phyloP scores from a whole-genome alignment of 768 basidiomycete genomes.

The Phylloporus scabripes region DNA sequence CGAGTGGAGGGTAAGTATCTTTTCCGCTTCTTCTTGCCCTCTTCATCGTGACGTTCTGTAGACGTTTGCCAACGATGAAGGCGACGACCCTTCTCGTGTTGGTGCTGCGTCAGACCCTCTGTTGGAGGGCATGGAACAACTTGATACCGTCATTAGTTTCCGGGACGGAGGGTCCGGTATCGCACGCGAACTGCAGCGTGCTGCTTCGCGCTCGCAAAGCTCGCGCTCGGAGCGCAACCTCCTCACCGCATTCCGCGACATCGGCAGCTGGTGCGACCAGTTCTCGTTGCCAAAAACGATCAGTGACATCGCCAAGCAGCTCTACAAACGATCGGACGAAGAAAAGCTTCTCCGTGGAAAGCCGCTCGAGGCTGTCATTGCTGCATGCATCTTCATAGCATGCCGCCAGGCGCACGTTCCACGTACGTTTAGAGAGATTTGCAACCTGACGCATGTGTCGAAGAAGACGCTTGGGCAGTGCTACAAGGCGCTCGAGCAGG shows the following conservation, averaged over 20 bases:
- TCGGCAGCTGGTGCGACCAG: conserved; percentile 90
- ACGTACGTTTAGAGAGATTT: conserved; percentile 93
- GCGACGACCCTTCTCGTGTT: conserved; percentile 99
- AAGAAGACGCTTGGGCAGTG: conserved; percentile 96
- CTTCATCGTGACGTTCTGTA: conserved; percentile 30
- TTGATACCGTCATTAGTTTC: conserved; percentile 93
- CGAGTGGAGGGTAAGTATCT: conserved; percentile 88
- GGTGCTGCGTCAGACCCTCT: conserved; percentile 92
- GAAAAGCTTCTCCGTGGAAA: conserved; percentile 91
- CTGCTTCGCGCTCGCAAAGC: conserved; percentile 73
- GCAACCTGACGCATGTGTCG: conserved; percentile 86
- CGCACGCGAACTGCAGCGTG: conserved; percentile 87
- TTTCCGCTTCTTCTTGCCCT: conserved; percentile 8
- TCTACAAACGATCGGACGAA: conserved; percentile 96
- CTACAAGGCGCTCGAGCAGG: conserved; percentile 82
- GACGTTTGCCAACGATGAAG: conserved; percentile 99
- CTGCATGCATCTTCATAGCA: conserved; percentile 97
- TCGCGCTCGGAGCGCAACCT: conserved; percentile 83
- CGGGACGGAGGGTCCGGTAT: conserved; percentile 92
- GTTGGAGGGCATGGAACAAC: conserved; percentile 90
- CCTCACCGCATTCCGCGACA: conserved; percentile 84
- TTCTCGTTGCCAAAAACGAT: conserved; percentile 93
- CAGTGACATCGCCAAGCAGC: conserved; percentile 92
- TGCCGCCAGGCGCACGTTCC: conserved; percentile 95
- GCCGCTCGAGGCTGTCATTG: conserved; percentile 87